Evolutionary conservation across 768 basidiomycete species (phyloP).

Genomic region (Mycena sanguinolenta): DNA sequence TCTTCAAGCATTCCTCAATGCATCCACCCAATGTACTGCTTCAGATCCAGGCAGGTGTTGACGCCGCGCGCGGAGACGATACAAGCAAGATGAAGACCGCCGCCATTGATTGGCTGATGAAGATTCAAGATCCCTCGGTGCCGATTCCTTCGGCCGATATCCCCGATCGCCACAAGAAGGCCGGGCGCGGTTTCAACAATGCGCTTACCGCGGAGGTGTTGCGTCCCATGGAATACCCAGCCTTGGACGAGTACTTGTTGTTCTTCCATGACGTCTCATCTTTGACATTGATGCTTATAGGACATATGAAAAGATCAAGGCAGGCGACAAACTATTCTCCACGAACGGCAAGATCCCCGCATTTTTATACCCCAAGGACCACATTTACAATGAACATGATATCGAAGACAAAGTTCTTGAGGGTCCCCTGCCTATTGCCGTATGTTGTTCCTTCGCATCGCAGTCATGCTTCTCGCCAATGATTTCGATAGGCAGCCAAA

Average conservation of each 20-base stretch:
- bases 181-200: not conserved
- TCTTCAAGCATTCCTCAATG: too few species aligned
- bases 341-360: not conserved
- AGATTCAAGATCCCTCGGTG: not conserved
- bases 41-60: not conserved
- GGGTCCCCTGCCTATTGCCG: not conserved
- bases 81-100: not conserved
- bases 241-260: not conserved
- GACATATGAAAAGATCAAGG: not conserved
- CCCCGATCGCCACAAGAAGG: not conserved
- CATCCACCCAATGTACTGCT: not conserved
- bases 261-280: not conserved
- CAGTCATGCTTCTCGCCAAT: not conserved
- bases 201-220: not conserved
- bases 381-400: not conserved
- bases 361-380: not conserved
- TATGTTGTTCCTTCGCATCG: not conserved
- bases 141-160: too few species aligned
- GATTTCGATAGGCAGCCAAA: not conserved
- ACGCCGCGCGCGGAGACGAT: not conserved
- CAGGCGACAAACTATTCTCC: not conserved
- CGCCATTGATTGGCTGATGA: not conserved
- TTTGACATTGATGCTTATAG: not conserved
- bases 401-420: not conserved
- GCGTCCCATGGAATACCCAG: not conserved